A percentile compares a stretch with the other conserved stretches of the same genome.
These are phyloP conservation scores for Boletus albobrunnescens DNA, from an alignment of 1,284 basidiomycete genomes.

Conservation along the genomic window DNA sequence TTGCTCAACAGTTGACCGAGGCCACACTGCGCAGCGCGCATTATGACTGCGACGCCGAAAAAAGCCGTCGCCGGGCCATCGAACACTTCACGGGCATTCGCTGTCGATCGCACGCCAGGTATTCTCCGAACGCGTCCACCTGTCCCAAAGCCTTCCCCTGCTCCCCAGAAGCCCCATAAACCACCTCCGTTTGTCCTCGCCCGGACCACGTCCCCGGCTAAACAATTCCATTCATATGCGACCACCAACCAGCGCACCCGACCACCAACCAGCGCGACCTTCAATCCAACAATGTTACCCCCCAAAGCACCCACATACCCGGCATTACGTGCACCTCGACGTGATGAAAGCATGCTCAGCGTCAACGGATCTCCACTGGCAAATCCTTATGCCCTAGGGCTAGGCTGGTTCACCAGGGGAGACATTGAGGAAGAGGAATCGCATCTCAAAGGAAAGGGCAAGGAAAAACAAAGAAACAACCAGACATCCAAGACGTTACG, in stretches of 20 bases:
- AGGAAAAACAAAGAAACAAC: conserved; percentile 17
- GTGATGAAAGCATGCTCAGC: conserved; percentile 69
- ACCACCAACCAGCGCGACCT: conserved; percentile 63
- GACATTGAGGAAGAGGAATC: conserved; percentile 29
- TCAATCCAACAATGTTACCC: conserved; percentile 60
- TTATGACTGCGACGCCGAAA: conserved; percentile 47
- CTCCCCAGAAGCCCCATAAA: conserved; percentile 47
- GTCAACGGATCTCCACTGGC: conserved; percentile 73
- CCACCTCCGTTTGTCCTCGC: conserved; percentile 26
- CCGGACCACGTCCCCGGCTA: conserved; percentile 45
- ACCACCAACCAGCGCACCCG: conserved; percentile 29
- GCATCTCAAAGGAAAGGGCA: conserved; percentile 17
- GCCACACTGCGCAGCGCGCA: conserved; percentile 45
- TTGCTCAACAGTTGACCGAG: too few species aligned
- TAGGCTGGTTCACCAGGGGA: conserved; percentile 47
- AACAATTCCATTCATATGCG: conserved; percentile 23
- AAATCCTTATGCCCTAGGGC: conserved; percentile 62
- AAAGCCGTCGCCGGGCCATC: conserved; percentile 47
- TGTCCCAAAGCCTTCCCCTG: conserved; percentile 46
- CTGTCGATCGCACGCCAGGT: conserved; percentile 45
- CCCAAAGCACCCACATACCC: conserved; percentile 63
- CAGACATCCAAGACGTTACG: conserved; percentile 25
- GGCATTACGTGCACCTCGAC: conserved; percentile 50
- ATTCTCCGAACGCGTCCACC: conserved; percentile 36
- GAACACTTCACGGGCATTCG: conserved; percentile 40